A percentile compares a stretch with the other conserved stretches of the same genome.
Evolutionary conservation across 1,139 yeast genomes (phyloP).

Genomic region (Lodderomyces pseudojiufengensis): DNA sequence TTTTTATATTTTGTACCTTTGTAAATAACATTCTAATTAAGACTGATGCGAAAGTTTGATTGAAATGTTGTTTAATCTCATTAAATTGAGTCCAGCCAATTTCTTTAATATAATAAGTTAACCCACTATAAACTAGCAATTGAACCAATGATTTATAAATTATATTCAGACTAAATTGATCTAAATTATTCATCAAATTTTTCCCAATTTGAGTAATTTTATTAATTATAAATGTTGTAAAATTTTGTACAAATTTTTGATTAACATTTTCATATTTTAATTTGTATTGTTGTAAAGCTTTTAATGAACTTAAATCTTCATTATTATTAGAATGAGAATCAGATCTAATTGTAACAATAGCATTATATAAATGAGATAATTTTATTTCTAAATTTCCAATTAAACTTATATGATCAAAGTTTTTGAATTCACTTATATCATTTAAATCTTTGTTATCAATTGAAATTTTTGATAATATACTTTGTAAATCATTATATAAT

Average conservation of each 20-base stretch:
- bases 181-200: constrained; percentile 23
- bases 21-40: constrained; percentile 25
- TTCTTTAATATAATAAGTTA: constrained; percentile 64
- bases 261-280: constrained; percentile 59
- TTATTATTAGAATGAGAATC: constrained; percentile 25
- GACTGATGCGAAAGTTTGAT: constrained; percentile 23
- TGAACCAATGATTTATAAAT: constrained; percentile 36
- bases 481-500: constrained; percentile 64
- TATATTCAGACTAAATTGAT: constrained; percentile 18
- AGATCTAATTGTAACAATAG: constrained; percentile 58
- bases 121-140: constrained; percentile 54
- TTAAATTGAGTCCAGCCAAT: constrained; percentile 35
- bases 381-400: constrained; percentile 53
- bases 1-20: constrained; percentile 20
- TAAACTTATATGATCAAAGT: constrained; percentile 46
- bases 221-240: constrained; percentile 42
- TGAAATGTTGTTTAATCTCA: constrained; percentile 29
- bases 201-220: constrained; percentile 38
- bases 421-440: constrained; percentile 44
- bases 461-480: constrained; percentile 66
- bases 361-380: constrained; percentile 58
- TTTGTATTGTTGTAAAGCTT: constrained; percentile 69
- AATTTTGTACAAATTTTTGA: constrained; percentile 46
- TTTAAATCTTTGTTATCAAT: constrained; percentile 55
- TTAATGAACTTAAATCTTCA: constrained; percentile 60